Base-by-base conservation (phyloP, 495 filamentous ascomycete genomes). In the Penicillium diatomitis region DNA sequence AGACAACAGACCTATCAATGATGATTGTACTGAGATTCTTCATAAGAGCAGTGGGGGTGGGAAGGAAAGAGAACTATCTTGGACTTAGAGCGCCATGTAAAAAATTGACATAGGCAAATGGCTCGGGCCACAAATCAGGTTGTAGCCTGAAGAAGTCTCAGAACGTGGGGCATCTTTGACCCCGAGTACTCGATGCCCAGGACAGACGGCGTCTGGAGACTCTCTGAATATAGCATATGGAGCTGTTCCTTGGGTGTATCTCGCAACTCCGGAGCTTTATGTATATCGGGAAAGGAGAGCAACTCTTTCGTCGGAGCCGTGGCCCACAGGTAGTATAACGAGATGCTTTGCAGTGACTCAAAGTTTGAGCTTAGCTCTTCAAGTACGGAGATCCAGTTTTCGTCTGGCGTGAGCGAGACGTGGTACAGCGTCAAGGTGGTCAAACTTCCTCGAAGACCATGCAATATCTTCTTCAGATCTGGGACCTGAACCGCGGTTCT, bases 171-270 rank as follows among this genome's bases (percentile, higher is more conserved):
- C 54, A 63, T 54, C 44, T 50, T 55, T 1, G 54, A 43, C 3
- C 60, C 60, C 4, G 60, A 61, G 47, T 63, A 63, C 11, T 63
- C 60, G 11, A 63, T 32, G 6, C 57, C 60, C 8, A 63, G 48
- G 1, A 61, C 54, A 8, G 54, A 27, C 3, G 49, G 57, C 6
- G 32, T 54, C 28, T 55, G 51, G 8, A 38, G 5, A 30, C 46
- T 54, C 11, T 63, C 60, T 8, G 57, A 55, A 12, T 63, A 63
- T 33, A 58, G 49, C 34, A 58, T 34, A 4, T 54, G 46, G 1
- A 63, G 34, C n/a, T 40, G 29, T 6, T 61, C 51, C 10, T 33
- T 52, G 2, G 46, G 46, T 8, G 37, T 39, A 11, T 45, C 36
- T n/a, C 44, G 52, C 2, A 58, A 28, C 2, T 20, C 32, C 6